Evolutionary conservation across 2,329 filamentous ascomycete genomes (phyloP).

Genomic region (Sordariomycetes sp.): DNA sequence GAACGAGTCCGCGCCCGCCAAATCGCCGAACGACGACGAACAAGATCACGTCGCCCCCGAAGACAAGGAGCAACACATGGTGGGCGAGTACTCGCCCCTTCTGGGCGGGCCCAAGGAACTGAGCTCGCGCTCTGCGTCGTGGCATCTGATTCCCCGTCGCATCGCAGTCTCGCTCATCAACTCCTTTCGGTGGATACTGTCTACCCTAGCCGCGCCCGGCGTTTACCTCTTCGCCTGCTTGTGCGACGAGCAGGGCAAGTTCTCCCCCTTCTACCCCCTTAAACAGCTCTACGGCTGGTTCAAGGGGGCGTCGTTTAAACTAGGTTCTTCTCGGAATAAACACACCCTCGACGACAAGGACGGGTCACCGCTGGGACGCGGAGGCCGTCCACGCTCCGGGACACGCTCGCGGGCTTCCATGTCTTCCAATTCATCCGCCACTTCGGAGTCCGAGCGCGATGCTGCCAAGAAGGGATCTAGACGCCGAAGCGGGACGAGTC

Average conservation of each 20-base stretch:
- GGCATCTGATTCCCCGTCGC: conserved; percentile 50
- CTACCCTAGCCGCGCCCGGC: conserved; percentile 65
- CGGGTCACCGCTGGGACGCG: conserved; percentile 11
- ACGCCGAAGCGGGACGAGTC: conserved; percentile 12
- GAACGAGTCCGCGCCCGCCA: background rate
- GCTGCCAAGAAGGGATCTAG: conserved; percentile 11
- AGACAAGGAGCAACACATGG: conserved; percentile 4
- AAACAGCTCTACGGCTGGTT: conserved; percentile 45
- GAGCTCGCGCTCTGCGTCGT: conserved; percentile 16
- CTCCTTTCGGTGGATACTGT: conserved; percentile 65
- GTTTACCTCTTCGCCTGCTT: conserved; percentile 75
- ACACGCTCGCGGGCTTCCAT: conserved; percentile 12
- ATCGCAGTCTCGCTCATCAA: conserved; percentile 61
- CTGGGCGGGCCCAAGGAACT: conserved; percentile 19
- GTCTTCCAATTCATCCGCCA: conserved; percentile 38
- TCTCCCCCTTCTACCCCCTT: conserved; percentile 65
- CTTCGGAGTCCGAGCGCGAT: conserved; percentile 61
- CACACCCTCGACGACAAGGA: conserved; percentile 12
- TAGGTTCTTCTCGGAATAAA: conserved; percentile 6
- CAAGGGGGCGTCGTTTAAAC: conserved; percentile 29
- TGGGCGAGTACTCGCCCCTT: conserved; percentile 56
- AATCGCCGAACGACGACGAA: conserved; percentile 18
- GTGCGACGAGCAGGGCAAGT: conserved; percentile 66
- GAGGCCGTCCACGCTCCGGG: conserved; percentile 3
- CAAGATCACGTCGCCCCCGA: conserved; percentile 21